Conservation (phyloP, 2,329 filamentous ascomycete genomes). For the Alternaria dauci region DNA sequence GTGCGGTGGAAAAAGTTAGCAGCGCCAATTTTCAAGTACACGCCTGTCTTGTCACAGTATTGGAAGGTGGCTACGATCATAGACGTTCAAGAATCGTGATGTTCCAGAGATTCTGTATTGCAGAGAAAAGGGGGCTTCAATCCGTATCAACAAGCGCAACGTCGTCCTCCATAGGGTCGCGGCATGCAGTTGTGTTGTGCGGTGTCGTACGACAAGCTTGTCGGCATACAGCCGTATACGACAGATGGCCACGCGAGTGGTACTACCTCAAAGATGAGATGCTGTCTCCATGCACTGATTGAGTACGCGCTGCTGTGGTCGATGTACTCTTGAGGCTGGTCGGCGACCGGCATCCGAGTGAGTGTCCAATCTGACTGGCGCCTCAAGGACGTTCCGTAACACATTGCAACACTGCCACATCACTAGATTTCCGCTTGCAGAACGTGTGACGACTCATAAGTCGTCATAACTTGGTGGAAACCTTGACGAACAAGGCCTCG, state of each 20-base stretch:
- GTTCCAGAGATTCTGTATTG: background rate
- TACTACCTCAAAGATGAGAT: background rate
- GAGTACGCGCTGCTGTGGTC: conserved; percentile 1
- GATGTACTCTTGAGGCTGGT: background rate
- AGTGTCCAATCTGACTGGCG: background rate
- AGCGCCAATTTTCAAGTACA: background rate
- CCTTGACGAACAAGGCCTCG: conserved; percentile 62
- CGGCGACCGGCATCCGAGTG: background rate
- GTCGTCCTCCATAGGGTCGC: background rate
- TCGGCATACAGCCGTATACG: conserved; percentile 4
- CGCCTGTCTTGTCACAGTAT: conserved; percentile 2
- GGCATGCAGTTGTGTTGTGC: background rate
- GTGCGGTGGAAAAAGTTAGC: background rate
- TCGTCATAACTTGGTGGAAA: conserved; percentile 35
- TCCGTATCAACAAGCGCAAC: background rate
- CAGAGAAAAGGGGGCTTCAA: background rate
- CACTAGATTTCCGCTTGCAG: background rate
- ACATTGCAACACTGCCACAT: background rate
- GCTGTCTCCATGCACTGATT: background rate
- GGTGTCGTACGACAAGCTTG: background rate
- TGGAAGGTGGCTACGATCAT: background rate
- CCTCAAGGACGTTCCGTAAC: background rate
- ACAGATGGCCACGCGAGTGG: conserved; percentile 13
- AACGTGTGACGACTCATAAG: background rate
- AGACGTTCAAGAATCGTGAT: background rate